Conservation (phyloP, 495 filamentous ascomycete species). For the Penicillium canariense region DNA sequence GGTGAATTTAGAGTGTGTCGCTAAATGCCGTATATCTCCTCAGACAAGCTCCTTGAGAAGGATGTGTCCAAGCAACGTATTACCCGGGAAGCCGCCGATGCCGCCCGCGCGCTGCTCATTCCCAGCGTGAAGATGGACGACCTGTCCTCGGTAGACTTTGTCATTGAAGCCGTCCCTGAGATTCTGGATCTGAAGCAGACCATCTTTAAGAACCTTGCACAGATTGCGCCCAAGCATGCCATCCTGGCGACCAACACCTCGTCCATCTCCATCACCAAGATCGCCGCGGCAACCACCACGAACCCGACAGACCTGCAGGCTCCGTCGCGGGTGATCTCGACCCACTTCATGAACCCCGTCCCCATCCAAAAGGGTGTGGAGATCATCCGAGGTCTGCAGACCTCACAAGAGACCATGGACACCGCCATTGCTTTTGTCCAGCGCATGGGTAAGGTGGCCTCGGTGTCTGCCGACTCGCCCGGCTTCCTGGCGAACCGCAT, state of each 20-base stretch:
- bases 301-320: constrained; percentile 77
- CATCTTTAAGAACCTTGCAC: constrained; percentile 82
- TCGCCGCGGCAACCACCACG: constrained; percentile 77
- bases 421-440: constrained; percentile 84
- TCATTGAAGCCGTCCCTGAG: constrained; percentile 97
- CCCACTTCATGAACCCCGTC: constrained; percentile 99
- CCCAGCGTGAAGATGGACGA: constrained; percentile 73
- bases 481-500: constrained; percentile 97
- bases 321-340: constrained; percentile 85
- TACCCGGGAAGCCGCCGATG: constrained; percentile 72
- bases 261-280: constrained; percentile 94
- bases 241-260: constrained; percentile 97
- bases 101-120: constrained; percentile 62
- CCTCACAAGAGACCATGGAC: constrained; percentile 73
- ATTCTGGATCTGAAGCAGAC: constrained; percentile 80
- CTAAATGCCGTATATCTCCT: not conserved
- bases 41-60: constrained; percentile 89
- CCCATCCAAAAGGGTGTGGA: constrained; percentile 97
- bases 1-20: not conserved
- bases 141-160: constrained; percentile 85
- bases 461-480: constrained; percentile 81
- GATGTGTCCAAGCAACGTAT: constrained; percentile 83
- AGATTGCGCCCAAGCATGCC: constrained; percentile 80
- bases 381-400: constrained; percentile 93
- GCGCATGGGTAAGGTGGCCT: constrained; percentile 90